Evolutionary conservation across 1,284 basidiomycete species (phyloP).

Genomic region (Peniophora sp.): DNA sequence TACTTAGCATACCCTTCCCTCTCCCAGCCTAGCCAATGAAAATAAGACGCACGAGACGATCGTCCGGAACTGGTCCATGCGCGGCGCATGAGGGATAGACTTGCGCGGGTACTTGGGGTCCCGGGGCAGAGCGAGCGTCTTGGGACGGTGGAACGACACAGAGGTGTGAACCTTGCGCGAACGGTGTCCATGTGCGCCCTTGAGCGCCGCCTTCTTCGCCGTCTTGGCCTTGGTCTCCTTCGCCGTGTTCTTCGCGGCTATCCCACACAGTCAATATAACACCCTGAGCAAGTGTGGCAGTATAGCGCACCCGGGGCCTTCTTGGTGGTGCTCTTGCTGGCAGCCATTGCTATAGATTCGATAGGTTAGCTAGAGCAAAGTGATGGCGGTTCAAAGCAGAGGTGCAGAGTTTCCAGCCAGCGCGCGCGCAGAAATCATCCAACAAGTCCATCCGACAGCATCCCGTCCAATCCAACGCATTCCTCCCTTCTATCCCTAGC

Average conservation of each 20-base stretch:
- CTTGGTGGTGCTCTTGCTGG: conserved; percentile 55
- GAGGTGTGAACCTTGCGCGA: conserved; percentile 81
- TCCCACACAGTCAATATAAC: background rate
- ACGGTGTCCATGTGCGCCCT: conserved; percentile 73
- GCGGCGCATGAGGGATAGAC: conserved; percentile 87
- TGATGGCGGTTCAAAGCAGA: too few species aligned
- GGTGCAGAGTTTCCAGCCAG: too few species aligned
- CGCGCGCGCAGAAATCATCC: too few species aligned
- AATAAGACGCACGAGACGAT: conserved; percentile 68
- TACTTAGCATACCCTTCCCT: background rate
- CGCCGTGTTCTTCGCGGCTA: conserved; percentile 15
- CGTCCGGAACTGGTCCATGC: conserved; percentile 96
- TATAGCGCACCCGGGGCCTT: conserved; percentile 39
- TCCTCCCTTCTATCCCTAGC: too few species aligned
- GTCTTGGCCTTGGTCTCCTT: conserved; percentile 81
- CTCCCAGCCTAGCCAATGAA: background rate
- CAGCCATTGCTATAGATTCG: conserved; percentile 36
- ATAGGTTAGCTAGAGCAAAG: background rate
- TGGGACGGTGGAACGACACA: conserved; percentile 95
- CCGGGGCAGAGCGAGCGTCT: conserved; percentile 84
- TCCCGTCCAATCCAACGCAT: too few species aligned
- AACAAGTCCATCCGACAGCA: too few species aligned
- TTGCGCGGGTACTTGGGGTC: conserved; percentile 93
- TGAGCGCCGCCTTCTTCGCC: conserved; percentile 95
- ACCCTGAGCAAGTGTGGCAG: conserved; percentile 29